These are phyloP conservation scores for Purshia tridentata DNA, from an alignment of 306 rosid genomes.

Conservation along the genomic window DNA sequence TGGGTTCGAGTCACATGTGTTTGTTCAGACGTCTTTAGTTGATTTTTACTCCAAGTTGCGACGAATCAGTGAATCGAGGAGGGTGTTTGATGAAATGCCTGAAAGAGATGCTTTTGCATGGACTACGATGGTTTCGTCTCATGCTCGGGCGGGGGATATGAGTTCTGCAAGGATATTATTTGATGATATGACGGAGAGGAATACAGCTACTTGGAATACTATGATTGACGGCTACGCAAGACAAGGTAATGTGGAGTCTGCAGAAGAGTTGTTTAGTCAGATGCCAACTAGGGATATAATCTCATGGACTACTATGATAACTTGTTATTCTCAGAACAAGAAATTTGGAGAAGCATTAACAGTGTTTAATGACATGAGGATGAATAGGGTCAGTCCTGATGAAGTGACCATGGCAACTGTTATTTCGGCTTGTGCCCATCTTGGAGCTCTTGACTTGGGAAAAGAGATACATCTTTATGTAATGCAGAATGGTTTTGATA, in stretches of 20 bases:
- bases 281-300: slow-evolving; percentile 64
- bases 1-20: slow-evolving; percentile 56
- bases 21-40: slow-evolving; percentile 68
- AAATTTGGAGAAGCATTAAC: slow-evolving; percentile 47
- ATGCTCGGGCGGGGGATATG: slow-evolving; percentile 49
- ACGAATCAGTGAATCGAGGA: slow-evolving; percentile 28
- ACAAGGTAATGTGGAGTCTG: slow-evolving; percentile 46
- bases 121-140: slow-evolving; percentile 62
- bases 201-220: slow-evolving; percentile 62
- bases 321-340: slow-evolving; percentile 53
- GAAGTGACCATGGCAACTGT: slow-evolving; percentile 62
- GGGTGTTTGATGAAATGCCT: slow-evolving; percentile 66
- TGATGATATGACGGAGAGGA: slow-evolving; percentile 57
- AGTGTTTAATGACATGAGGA: slow-evolving; percentile 51
- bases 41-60: slow-evolving; percentile 59
- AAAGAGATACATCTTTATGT: slow-evolving; percentile 58
- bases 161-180: slow-evolving; percentile 47
- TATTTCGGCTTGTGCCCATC: slow-evolving; percentile 75
- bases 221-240: slow-evolving; percentile 74
- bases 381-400: slow-evolving; percentile 56
- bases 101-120: slow-evolving; percentile 72
- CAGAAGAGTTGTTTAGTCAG: slow-evolving; percentile 46
- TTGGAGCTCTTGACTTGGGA: slow-evolving; percentile 77
- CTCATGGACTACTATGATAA: slow-evolving; percentile 75
- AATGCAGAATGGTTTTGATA: slow-evolving; percentile 52